Evolutionary conservation across 306 rosid species (phyloP).

Genomic region (Sindora glabra): DNA sequence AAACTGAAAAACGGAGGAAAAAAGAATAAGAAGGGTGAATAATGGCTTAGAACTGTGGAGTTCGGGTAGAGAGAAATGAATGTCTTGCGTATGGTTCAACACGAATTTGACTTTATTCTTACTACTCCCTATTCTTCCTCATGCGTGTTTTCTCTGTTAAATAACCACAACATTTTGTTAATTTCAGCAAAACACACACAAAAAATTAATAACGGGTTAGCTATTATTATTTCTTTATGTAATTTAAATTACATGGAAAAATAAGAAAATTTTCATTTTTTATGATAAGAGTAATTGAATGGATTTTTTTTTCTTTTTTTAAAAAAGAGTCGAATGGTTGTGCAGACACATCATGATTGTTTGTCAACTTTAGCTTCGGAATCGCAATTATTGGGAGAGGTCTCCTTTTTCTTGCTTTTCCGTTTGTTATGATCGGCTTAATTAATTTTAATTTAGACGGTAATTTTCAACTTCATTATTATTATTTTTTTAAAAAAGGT

Average conservation of each 20-base stretch:
- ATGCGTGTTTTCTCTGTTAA: not conserved
- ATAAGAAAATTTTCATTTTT: no score
- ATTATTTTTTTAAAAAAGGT: not conserved
- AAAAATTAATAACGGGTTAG: not conserved
- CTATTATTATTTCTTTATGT: not conserved
- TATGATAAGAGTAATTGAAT: no score
- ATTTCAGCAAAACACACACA: not conserved
- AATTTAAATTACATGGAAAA: no score
- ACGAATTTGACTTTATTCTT: conserved; percentile 21
- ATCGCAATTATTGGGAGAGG: not conserved
- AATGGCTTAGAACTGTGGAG: not conserved
- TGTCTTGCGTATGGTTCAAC: not conserved
- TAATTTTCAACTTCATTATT: not conserved
- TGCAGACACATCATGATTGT: not conserved
- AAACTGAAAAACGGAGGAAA: not conserved
- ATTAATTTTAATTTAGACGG: not conserved
- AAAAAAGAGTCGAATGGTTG: conserved; percentile 31
- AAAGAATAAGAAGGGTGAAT: not conserved
- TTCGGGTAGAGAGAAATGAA: not conserved
- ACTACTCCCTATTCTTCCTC: not conserved
- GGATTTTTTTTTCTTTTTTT: no score
- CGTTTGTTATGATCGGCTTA: not conserved
- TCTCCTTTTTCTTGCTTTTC: not conserved
- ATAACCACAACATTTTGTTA: not conserved
- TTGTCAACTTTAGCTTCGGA: conserved; percentile 14